Evolutionary conservation across 768 basidiomycete genomes (phyloP).

Genomic region (Russula abietina): DNA sequence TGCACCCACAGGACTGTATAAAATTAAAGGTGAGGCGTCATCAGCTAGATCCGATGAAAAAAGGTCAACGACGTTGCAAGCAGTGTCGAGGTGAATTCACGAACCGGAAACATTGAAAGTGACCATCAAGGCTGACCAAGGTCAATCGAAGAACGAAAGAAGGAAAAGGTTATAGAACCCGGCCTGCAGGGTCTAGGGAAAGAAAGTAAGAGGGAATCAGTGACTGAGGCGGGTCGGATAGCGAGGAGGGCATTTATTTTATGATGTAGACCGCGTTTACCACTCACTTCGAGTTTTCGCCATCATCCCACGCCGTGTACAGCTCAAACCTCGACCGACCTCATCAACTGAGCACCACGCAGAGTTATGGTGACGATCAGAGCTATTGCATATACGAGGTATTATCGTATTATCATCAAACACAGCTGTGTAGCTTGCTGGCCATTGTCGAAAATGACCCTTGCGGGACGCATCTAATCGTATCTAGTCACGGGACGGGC

Average conservation of each 20-base stretch:
- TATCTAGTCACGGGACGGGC: not conserved
- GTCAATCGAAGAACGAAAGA: not conserved
- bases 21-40: conserved; percentile 50
- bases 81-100: conserved; percentile 1
- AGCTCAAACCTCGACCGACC: not conserved
- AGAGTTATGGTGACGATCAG: not conserved
- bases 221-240: not conserved
- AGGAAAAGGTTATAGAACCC: not conserved
- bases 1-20: conserved; percentile 44
- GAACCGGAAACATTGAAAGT: conserved; percentile 40
- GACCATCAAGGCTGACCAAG: conserved; percentile 42
- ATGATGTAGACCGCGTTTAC: not conserved
- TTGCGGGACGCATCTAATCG: not conserved
- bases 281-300: not conserved
- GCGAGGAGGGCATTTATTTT: not conserved
- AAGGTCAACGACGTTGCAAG: not conserved
- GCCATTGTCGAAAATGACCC: not conserved
- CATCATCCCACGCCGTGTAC: not conserved
- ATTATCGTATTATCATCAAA: too few species aligned
- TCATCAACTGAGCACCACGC: not conserved
- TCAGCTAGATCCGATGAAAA: conserved; percentile 39
- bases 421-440: too few species aligned
- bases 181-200: conserved; percentile 13
- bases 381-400: not conserved
- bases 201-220: not conserved